Evolutionary conservation across 2,329 filamentous ascomycete species (phyloP), one percentile per base, ranked within the genome.

Genomic region (Fusarium sp.): DNA sequence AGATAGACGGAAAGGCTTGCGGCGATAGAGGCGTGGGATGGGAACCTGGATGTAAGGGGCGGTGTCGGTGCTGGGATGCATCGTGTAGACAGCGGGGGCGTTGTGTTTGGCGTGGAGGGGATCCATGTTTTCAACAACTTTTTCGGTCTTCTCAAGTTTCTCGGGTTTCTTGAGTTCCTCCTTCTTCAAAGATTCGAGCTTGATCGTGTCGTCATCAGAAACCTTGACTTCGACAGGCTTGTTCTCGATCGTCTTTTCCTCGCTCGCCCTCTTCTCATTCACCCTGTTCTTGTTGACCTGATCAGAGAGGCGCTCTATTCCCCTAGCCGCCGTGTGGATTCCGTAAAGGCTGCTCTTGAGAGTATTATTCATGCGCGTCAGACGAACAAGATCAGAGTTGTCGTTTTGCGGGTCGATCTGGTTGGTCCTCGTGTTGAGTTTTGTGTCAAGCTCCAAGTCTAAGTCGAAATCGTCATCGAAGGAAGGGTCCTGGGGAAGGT

Each of bases 261-360:
- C 38, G 11, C 4, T 20, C 6, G 18, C 18, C 38, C 2, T 20
- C 23, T 46, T 63, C 49, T 68, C 66, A 10, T 31, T 58, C 14
- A 62, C 54, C 44, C 73, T 74, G 29, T 67, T 73, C 55, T 83
- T 79, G 9, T 81, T 80, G 16, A 89, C 81, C 61, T 83, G 81
- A 65, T 83, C 81, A 72, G 88, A 85, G 6, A 89, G 79, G 9
- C 85, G 81, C 72, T 87, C 85, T 55, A 90, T 89, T 10, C 87
- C 87, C 58, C 83, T 81, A 68, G 85, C 87, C 18, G 85, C 85
- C 13, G 81, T 84, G 40, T 82, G 85, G 31, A 89, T 86, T 18
- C 83, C 82, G 29, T 81, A 76, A 5, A 87, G 78, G 4, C 84
- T 85, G 14, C 83, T 83, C 63, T 81, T 80, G n/a, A 89, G 77